Evolutionary conservation across 1,284 basidiomycete species (phyloP), one percentile per base, ranked within the genome.

Genomic region (Cryptococcus sp.): DNA sequence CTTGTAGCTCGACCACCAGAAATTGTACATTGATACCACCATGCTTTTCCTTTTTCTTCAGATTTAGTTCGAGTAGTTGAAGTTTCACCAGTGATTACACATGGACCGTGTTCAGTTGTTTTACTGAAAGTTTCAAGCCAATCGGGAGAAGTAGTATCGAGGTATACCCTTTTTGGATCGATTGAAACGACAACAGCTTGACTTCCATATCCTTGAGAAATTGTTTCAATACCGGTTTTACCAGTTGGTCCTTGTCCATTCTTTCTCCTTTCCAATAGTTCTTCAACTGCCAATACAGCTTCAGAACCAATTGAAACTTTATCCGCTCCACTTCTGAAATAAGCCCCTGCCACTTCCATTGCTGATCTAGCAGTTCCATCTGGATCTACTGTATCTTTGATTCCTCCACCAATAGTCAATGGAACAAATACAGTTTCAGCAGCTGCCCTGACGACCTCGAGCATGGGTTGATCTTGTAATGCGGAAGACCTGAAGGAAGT

Each of bases 21-120:
- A 49, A 97, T 87, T 13, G 96, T 98, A 74, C 94, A 98, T 69
- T 92, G 89, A 76, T 99, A 99, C 94, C 94, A 98, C 92, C 96
- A 97, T 43, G 84, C 84, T 71, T 86, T 85, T 52, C 85, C 86
- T 53, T 82, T 77, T 62, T 86, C 86, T 50, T 76, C 77, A 66
- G 79, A 79, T 37, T 73, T 66, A 19, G 74, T 76, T 59, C 76
- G 69, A 11, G 78, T 76, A 47, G 80, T 79, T 14, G 78, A 67
- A 50, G 77, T 72, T 31, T 84, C 67, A 18, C 75, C 75, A 25
- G 67, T 52, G 55, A 72, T 47, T 52, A 75, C 52, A 53, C 64
- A 64, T 14, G 66, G 46, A 36, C 64, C 50, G 72, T 78, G 63
- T 39, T 4, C 36, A 7, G 36, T 39, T 7, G 62, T 60, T 10